phyloP scores from a whole-genome alignment of 805 yeast genomes.

The Phaffomyces thermotolerans region DNA sequence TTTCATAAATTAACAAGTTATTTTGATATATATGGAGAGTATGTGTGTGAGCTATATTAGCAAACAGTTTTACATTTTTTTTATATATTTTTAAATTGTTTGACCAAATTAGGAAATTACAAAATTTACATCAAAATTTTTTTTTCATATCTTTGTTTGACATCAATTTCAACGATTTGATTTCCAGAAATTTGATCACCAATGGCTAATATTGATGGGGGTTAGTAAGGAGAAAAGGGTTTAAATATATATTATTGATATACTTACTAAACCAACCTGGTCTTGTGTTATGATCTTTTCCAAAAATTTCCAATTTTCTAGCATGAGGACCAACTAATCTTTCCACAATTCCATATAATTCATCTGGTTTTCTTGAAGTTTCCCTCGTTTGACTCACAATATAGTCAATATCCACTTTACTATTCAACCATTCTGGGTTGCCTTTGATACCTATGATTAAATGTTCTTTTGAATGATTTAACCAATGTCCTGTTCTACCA shows the following conservation, averaged over 20 bases:
- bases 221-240: no score
- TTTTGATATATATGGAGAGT: no score
- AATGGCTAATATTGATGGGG: conserved; percentile 33
- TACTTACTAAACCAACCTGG: conserved; percentile 77
- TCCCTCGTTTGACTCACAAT: conserved; percentile 82
- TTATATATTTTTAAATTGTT: no score
- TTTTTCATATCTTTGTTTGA: conserved; percentile 31
- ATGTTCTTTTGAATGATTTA: conserved; percentile 92
- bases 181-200: conserved; percentile 71
- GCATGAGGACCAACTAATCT: conserved; percentile 72
- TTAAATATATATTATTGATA: no score
- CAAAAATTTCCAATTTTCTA: conserved; percentile 82
- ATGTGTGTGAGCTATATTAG: no score
- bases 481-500: conserved; percentile 96
- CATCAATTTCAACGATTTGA: conserved; percentile 51
- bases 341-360: conserved; percentile 77
- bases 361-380: conserved; percentile 88
- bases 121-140: conserved; percentile 6
- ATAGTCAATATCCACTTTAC: conserved; percentile 63
- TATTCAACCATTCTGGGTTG: conserved; percentile 61
- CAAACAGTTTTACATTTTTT: no score
- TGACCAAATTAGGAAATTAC: conserved; percentile 1
- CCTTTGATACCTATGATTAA: conserved; percentile 83
- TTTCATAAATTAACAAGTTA: no score
- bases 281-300: conserved; percentile 76